Evolutionary conservation across 176 grass and related monocot genomes (phyloP), one percentile per base, ranked within the genome.

Genomic region (Lolium rigidum): DNA sequence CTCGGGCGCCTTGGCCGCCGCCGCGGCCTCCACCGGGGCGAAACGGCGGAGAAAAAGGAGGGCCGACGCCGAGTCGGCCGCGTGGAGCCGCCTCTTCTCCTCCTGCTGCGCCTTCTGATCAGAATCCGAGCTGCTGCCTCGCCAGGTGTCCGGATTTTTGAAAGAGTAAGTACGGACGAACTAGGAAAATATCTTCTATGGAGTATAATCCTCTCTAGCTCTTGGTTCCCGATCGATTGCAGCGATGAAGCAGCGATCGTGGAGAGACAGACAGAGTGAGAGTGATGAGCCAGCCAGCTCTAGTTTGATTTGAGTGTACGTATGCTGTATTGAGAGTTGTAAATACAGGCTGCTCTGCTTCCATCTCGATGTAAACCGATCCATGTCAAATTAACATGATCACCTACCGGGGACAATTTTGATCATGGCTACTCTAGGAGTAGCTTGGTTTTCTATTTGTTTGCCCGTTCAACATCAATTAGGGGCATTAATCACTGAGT

Each of bases 51-150:
- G 73, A 8, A 35, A 22, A 15, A 54, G 73, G 73, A 52, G 24
- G 22, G 24, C 73, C 73, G 73, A 54, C 48, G 73, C 73, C 1
- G 73, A 54, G 8, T 76, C 73, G 7, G 73, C 73, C 14, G 73
- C 73, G 6, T 76, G 73, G 73, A 76, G 73, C 48, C 73, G 73
- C 48, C 73, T 76, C 73, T 76, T 76, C 73, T 76, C 73, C 16
- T 76, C 73, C 24, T 76, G 73, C 73, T 76, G 48, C 73, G 73
- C 73, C 22, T 76, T 76, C 48, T 76, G 73, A 76, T 49, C 70
- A 21, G 0, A 26, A 51, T 51, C 47, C 70, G 43, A 73, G 70
- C 68, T 46, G 70, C 70, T 13, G 64, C 25, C 0, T 26, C 64
- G 64, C 28, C 28, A 44, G 18, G n/a, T 47, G 69, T 18, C 70